These are phyloP conservation scores for Sugiyamaella japonica DNA, from an alignment of 1,139 yeast genomes.

Conservation along the genomic window DNA sequence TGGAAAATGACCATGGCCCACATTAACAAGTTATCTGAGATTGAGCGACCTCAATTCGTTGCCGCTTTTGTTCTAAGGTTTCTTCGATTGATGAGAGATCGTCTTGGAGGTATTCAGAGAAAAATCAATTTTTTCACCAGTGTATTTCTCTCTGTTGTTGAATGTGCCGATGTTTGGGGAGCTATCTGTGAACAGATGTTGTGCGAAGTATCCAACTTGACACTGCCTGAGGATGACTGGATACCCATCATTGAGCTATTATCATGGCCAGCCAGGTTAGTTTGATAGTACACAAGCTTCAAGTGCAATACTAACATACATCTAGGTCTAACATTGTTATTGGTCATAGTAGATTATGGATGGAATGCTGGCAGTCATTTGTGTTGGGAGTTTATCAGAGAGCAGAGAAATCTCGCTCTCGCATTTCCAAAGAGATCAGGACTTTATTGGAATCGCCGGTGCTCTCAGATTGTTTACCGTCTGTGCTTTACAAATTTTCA, in stretches of 20 bases:
- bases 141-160: slow-evolving; percentile 6
- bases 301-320: slow-evolving; percentile 1
- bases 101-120: slow-evolving; percentile 1
- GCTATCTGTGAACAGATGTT: slow-evolving; percentile 13
- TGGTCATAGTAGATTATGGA: slow-evolving; percentile 14
- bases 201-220: background rate
- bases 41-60: slow-evolving; percentile 5
- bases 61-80: slow-evolving; percentile 6
- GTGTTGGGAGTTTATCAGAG: background rate
- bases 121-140: slow-evolving; percentile 6
- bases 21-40: slow-evolving; percentile 3
- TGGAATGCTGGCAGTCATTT: slow-evolving; percentile 13
- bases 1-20: slow-evolving; percentile 19
- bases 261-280: slow-evolving; percentile 16
- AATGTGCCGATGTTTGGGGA: slow-evolving; percentile 16
- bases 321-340: slow-evolving; percentile 4
- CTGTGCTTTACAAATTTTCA: slow-evolving; percentile 7
- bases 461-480: slow-evolving; percentile 9
- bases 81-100: slow-evolving; percentile 6
- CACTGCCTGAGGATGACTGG: slow-evolving; percentile 2
- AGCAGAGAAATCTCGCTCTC: background rate
- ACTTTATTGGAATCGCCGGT: slow-evolving; percentile 5
- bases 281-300: background rate
- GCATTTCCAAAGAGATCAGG: slow-evolving; percentile 2
- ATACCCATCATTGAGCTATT: background rate